Conservation (phyloP, 805 yeast genomes). For the Monosporozyma aquatica region DNA sequence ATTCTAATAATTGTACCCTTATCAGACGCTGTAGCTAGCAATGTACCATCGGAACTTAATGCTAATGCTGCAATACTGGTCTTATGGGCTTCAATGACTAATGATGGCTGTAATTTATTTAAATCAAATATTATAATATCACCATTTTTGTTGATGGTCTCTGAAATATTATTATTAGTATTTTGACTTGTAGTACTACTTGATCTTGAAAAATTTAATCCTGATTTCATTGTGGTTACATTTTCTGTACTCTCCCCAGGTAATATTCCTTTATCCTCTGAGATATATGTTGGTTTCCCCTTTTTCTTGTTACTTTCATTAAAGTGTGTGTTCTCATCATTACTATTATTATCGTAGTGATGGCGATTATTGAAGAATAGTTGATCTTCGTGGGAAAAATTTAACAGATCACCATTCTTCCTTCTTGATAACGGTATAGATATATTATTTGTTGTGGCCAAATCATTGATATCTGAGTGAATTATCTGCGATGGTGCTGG, state of each 20-base stretch:
- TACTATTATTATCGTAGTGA: no score
- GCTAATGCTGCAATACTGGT: constrained; percentile 56
- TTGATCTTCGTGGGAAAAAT: not conserved
- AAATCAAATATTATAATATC: constrained; percentile 63
- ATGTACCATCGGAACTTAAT: constrained; percentile 53
- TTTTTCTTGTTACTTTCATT: not conserved
- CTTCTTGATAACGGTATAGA: constrained; percentile 8
- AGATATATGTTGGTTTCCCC: not conserved
- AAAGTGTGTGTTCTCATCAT: not conserved
- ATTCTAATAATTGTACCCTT: constrained; percentile 74
- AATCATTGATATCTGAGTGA: constrained; percentile 27
- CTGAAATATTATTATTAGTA: constrained; percentile 8
- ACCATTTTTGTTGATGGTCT: constrained; percentile 37
- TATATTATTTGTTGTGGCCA: constrained; percentile 27
- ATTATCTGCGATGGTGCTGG: constrained; percentile 65
- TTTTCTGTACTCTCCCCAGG: constrained; percentile 2
- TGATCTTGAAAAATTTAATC: not conserved
- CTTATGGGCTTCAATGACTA: constrained; percentile 68
- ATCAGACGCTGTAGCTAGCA: constrained; percentile 65
- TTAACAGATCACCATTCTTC: not conserved
- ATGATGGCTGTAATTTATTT: constrained; percentile 49
- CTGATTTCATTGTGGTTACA: not conserved
- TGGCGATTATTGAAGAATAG: no score
- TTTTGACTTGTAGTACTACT: constrained; percentile 4
- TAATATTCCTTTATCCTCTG: not conserved